Evolutionary conservation across 129 eudicot genomes (phyloP).

Genomic region (Deinandra increscens): DNA sequence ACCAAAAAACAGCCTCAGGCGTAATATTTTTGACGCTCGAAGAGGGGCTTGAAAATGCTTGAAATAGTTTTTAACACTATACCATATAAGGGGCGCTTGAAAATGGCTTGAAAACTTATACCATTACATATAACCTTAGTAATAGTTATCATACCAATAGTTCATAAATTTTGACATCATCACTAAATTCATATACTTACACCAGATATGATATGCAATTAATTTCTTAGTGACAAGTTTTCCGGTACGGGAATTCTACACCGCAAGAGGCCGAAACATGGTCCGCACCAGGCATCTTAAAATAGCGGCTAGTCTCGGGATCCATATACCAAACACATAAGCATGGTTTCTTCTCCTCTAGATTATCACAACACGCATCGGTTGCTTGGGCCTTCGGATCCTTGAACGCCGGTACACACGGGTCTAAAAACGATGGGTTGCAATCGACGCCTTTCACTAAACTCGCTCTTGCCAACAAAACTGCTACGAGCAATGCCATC

Average conservation of each 20-base stretch:
- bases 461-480: neutral
- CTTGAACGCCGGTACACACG: neutral
- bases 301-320: neutral
- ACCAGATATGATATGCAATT: neutral
- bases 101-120: too few species aligned
- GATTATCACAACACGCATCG: neutral
- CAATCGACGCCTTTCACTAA: neutral
- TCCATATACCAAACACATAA: neutral
- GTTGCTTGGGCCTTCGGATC: neutral
- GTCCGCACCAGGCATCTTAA: conserved; percentile 7
- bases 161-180: too few species aligned
- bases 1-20: too few species aligned
- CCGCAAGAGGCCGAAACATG: conserved; percentile 7
- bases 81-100: too few species aligned
- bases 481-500: neutral
- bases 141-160: too few species aligned
- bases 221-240: neutral
- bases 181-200: too few species aligned
- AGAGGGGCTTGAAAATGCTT: too few species aligned
- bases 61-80: too few species aligned
- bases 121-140: too few species aligned
- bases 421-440: neutral
- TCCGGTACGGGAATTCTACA: conserved; percentile 2
- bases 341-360: neutral
- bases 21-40: too few species aligned